phyloP scores from a whole-genome alignment of 176 grass and related monocot species.

The Sorghum bicolor region Sorghum_bicolor_NCBIv3 NC_012879.2:51078501-51079000 shows the following conservation, averaged over 20 bases:
- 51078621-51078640: conserved; percentile 19
- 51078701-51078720: conserved; percentile 29
- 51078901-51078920: conserved; percentile 46
- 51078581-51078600: conserved; percentile 25
- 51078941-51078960: conserved; percentile 17
- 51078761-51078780: conserved; percentile 29
- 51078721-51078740: conserved; percentile 29
- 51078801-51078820: conserved; percentile 25
- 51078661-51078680: conserved; percentile 27
- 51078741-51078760: conserved; percentile 18
- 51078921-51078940: conserved; percentile 43
- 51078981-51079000: conserved; percentile 24
- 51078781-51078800: conserved; percentile 20
- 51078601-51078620: not conserved
- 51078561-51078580: conserved; percentile 28
- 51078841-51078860: conserved; percentile 49
- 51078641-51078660: conserved; percentile 15
- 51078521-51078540: conserved; percentile 33
- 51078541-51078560: conserved; percentile 30
- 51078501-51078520: conserved; percentile 29
- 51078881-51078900: conserved; percentile 57
- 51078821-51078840: conserved; percentile 49
- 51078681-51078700: conserved; percentile 28
- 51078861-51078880: conserved; percentile 43
- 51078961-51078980: conserved; percentile 14